phyloP scores from a whole-genome alignment of 2,329 filamentous ascomycete genomes.

The Didymella pomorum region DNA sequence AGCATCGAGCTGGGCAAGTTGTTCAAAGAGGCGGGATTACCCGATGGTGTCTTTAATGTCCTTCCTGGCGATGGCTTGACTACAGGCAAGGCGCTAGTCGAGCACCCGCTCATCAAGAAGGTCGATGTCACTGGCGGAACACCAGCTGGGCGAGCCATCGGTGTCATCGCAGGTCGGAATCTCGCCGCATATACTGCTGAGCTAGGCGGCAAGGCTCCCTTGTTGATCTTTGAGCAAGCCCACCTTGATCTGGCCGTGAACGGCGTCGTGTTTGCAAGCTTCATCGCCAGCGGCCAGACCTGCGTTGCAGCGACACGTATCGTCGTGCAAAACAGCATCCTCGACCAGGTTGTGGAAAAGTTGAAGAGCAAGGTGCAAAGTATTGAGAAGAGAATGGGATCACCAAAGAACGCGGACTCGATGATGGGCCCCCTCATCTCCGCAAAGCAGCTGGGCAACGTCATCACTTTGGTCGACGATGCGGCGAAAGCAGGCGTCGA shows the following conservation, averaged over 20 bases:
- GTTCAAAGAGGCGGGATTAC: conserved; percentile 49
- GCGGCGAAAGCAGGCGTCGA: conserved; percentile 50
- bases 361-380: conserved; percentile 58
- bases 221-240: conserved; percentile 49
- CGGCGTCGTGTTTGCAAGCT: conserved; percentile 52
- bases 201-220: conserved; percentile 50
- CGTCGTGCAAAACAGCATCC: conserved; percentile 59
- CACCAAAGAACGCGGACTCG: conserved; percentile 63
- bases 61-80: conserved; percentile 44
- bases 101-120: conserved; percentile 48
- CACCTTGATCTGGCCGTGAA: conserved; percentile 50
- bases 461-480: conserved; percentile 48
- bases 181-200: conserved; percentile 50
- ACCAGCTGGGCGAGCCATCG: conserved; percentile 48
- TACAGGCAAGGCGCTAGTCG: conserved; percentile 49
- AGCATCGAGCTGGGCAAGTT: conserved; percentile 48
- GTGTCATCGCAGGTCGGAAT: conserved; percentile 47
- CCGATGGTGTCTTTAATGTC: conserved; percentile 49
- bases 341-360: conserved; percentile 50
- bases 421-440: conserved; percentile 73
- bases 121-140: conserved; percentile 52
- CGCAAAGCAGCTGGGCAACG: conserved; percentile 55
- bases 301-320: conserved; percentile 65
- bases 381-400: conserved; percentile 63
- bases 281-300: conserved; percentile 64